Evolutionary conservation across 257 asterid genomes (phyloP).

Genomic region (Plectranthus barbatus): DNA sequence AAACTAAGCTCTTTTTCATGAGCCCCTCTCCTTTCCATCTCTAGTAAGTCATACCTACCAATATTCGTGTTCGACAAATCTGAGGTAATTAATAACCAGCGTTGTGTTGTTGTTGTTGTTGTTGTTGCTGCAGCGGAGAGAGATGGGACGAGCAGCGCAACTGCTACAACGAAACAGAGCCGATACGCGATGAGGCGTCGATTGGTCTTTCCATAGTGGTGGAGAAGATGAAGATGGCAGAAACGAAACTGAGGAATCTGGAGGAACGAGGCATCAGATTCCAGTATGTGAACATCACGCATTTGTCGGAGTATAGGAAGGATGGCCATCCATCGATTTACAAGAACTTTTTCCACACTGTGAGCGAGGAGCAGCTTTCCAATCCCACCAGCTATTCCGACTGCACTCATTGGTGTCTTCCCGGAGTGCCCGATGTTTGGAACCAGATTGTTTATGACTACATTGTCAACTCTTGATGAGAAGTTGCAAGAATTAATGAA

Average conservation of each 20-base stretch:
- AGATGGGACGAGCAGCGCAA: not conserved
- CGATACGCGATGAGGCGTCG: not conserved
- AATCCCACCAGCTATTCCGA: constrained; percentile 1
- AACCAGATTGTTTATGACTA: constrained; percentile 36
- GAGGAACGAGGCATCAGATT: constrained; percentile 7
- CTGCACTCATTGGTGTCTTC: constrained; percentile 49
- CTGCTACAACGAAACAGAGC: constrained; percentile 19
- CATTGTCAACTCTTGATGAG: constrained; percentile 11
- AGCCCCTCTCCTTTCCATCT: constrained; percentile 53
- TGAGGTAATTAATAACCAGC: not conserved
- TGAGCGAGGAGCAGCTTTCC: not conserved
- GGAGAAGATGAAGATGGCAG: not conserved
- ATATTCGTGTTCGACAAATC: not conserved
- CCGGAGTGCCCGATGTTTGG: constrained; percentile 58
- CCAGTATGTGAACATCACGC: constrained; percentile 13
- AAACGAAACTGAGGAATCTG: not conserved
- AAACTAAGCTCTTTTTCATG: constrained; percentile 43
- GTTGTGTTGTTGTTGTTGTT: not conserved
- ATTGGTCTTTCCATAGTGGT: constrained; percentile 3
- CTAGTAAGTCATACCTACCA: not conserved
- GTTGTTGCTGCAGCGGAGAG: not conserved
- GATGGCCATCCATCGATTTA: constrained; percentile 24
- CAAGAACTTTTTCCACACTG: not conserved
- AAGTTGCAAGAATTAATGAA: not conserved
- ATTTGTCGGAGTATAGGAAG: constrained; percentile 13